Evolutionary conservation across 129 eudicot species (phyloP).

Genomic region (Arctium minus): DNA sequence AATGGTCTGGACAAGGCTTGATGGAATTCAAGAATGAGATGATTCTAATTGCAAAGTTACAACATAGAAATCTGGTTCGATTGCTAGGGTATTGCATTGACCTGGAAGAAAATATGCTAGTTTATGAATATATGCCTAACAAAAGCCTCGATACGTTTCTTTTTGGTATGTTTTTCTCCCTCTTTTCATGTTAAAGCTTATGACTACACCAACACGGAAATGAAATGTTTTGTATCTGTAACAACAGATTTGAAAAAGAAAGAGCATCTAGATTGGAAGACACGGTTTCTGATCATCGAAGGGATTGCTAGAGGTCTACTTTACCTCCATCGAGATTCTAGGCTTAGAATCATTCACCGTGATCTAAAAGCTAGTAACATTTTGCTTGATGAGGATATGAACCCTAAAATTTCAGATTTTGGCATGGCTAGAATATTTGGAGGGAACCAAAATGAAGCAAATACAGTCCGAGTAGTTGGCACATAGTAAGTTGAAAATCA

Average conservation of each 20-base stretch:
- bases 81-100: slow-evolving; percentile 53
- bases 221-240: background rate
- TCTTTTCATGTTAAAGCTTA: background rate
- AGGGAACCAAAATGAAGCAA: slow-evolving; percentile 39
- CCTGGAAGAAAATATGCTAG: slow-evolving; percentile 45
- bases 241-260: slow-evolving; percentile 37
- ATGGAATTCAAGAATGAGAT: slow-evolving; percentile 58
- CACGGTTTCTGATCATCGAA: slow-evolving; percentile 45
- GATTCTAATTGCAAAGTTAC: slow-evolving; percentile 48
- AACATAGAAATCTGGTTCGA: slow-evolving; percentile 60
- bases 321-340: slow-evolving; percentile 73
- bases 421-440: slow-evolving; percentile 49
- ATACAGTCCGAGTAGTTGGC: slow-evolving; percentile 41
- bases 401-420: slow-evolving; percentile 74
- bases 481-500: slow-evolving; percentile 40
- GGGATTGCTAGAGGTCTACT: slow-evolving; percentile 68
- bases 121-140: slow-evolving; percentile 56
- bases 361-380: slow-evolving; percentile 67
- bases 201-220: background rate
- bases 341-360: slow-evolving; percentile 57
- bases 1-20: slow-evolving; percentile 48
- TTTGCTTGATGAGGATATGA: slow-evolving; percentile 58
- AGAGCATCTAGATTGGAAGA: slow-evolving; percentile 46
- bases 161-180: slow-evolving; percentile 33
- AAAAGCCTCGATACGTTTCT: slow-evolving; percentile 56